Evolutionary conservation across 169 alveolate genomes (phyloP), one percentile per base, ranked within the genome.

Genomic region (Ichthyophthirius multifiliis): DNA sequence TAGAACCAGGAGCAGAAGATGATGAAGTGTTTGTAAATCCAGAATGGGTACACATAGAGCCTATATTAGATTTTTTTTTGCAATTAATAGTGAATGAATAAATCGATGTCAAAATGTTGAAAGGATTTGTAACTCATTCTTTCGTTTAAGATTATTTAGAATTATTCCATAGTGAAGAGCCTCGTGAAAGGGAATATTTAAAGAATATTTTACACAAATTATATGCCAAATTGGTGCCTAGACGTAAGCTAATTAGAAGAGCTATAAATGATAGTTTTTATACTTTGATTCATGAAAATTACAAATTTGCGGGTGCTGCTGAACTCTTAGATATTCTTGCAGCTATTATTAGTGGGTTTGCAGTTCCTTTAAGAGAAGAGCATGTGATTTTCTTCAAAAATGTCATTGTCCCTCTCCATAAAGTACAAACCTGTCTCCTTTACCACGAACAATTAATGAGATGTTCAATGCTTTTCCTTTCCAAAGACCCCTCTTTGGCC

Each of bases 281-380:
- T 80, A 91, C 95, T 80, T 93, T 97, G 65, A 95, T 97, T 48
- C 97, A 96, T 90, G 99, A 97, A 83, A 93, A 96, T 30, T 98
- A 96, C 86, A 91, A 95, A 76, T 97, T 96, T 83, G 94, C 96
- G 87, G 99, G 99, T 0, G 98, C 98, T 46, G 93, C 98, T 15
- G 99, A 98, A 90, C 90, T 98, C 12, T 92, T 98, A 13, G 99
- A 98, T 76, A 97, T 98, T 43, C 84, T 97, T 65, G 99, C 98
- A 37, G 82, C 95, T 76, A 97, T 98, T 83, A 98, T 98, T 73
- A 91, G 96, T 81, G 99, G 99, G 20, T 98, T 97, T 79, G 99
- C 99, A 3, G 96, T 98, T 30, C 99, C 99, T 16, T 94, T 98
- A 41, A 95, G 98, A 90, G 99, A 96, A 82, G 99, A 98, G 87